Evolutionary conservation across 805 yeast species (phyloP), one percentile per base, ranked within the genome.

Genomic region (Komagataella phaffii): DNA sequence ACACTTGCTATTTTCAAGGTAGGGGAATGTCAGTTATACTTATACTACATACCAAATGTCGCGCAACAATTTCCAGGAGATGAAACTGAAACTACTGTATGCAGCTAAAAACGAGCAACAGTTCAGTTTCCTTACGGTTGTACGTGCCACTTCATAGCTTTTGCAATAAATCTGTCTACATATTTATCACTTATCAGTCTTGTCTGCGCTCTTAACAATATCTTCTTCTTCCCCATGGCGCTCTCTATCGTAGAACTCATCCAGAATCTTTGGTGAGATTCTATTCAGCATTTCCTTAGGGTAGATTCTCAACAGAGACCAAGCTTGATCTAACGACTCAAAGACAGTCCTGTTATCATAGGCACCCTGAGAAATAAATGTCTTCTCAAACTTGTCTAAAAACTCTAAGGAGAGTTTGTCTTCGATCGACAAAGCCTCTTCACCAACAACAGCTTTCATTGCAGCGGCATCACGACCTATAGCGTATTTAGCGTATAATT

Each of bases 391-490:
- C 74, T 93, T 93, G 68, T 95, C 99, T 73, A 93, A 81, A 68
- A 93, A 93, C 75, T 93, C 99, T 65, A 93, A 79, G 2, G 99
- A 93, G 58, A 93, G 78, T 73, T 95, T 95, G 73, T 93, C 99
- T 71, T 93, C 99, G 57, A 88, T 88, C 40, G 97, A 89, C 64
- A 93, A 77, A 43, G 99, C 99, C 72, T 93, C 99, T 72, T 93
- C 99, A 81, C 99, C 99, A 61, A 93, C 99, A 59, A 93, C 99
- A 12, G 99, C 96, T 75, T 93, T 93, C 99, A 93, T 93, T 61
- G 99, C 97, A 50, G 99, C 99, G 24, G 99, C 99, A 72, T 93
- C 99, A 74, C 90, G 87, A 77, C 99, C 99, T 74, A 93, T 95
- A 57, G 99, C 99, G 68, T 93, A 93, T 72, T 93, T 93, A 63